Evolutionary conservation across 2,329 filamentous ascomycete genomes (phyloP).

Genomic region (Pseudogymnoascus sp.): DNA sequence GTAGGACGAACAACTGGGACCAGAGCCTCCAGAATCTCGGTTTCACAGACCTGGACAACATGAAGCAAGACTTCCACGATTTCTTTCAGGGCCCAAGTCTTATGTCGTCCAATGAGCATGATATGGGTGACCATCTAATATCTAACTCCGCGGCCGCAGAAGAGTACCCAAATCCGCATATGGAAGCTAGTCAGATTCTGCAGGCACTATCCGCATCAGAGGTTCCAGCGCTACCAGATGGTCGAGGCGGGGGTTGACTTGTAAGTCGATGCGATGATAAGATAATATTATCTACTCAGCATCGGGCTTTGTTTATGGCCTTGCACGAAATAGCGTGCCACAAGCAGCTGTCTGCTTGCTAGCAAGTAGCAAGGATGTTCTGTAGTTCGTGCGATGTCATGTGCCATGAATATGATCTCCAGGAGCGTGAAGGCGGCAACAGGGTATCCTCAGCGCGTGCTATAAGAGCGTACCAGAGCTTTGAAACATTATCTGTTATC

Average conservation of each 20-base stretch:
- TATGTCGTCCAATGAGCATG: slow-evolving; percentile 21
- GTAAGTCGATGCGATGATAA: background rate
- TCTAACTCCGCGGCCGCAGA: background rate
- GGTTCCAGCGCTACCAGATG: background rate
- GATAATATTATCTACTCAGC: background rate
- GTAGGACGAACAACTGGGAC: slow-evolving; percentile 27
- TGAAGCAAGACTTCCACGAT: slow-evolving; percentile 28
- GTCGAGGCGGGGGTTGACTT: background rate
- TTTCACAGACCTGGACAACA: slow-evolving; percentile 27
- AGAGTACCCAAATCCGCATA: slow-evolving; percentile 11
- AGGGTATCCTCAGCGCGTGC: background rate
- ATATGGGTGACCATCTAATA: slow-evolving; percentile 24
- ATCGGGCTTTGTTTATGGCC: background rate
- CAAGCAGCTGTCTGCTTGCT: background rate
- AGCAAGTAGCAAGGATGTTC: background rate
- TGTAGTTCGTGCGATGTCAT: background rate
- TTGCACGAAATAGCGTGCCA: background rate
- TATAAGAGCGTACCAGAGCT: background rate
- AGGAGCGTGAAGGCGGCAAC: background rate
- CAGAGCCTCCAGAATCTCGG: slow-evolving; percentile 30
- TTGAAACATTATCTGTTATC: background rate
- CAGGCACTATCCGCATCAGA: slow-evolving; percentile 23
- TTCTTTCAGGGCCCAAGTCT: slow-evolving; percentile 27
- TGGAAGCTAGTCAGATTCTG: slow-evolving; percentile 27
- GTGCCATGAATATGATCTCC: background rate